Evolutionary conservation across 768 basidiomycete species (phyloP).

Genomic region (Panus rudis): DNA sequence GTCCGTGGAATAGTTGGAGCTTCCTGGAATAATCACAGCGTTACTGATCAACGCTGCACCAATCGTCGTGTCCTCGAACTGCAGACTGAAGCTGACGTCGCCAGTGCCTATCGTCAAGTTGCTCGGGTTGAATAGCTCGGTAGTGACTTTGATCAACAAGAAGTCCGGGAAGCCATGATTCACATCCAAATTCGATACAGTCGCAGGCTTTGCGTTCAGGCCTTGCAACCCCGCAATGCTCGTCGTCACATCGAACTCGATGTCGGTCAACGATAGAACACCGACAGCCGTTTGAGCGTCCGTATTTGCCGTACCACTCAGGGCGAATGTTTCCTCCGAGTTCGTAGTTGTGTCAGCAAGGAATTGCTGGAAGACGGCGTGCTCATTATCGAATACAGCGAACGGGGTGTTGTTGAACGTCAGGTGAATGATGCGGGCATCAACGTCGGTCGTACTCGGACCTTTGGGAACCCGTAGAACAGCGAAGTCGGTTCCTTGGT

Average conservation of each 20-base stretch:
- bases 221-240: conserved; percentile 60
- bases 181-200: conserved; percentile 54
- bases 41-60: conserved; percentile 48
- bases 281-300: conserved; percentile 63
- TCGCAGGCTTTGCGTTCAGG: conserved; percentile 48
- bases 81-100: conserved; percentile 54
- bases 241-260: conserved; percentile 53
- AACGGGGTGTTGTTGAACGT: conserved; percentile 56
- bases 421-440: conserved; percentile 52
- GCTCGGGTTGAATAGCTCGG: conserved; percentile 58
- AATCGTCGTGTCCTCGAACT: conserved; percentile 36
- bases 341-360: conserved; percentile 53
- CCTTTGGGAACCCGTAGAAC: conserved; percentile 52
- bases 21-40: conserved; percentile 54
- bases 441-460: conserved; percentile 54
- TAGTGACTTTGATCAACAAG: conserved; percentile 60
- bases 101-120: conserved; percentile 39
- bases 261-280: conserved; percentile 46
- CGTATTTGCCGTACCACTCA: conserved; percentile 46
- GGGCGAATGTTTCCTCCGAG: conserved; percentile 34
- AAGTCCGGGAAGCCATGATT: conserved; percentile 59
- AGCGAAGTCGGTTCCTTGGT: conserved; percentile 49
- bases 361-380: conserved; percentile 52
- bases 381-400: conserved; percentile 40
- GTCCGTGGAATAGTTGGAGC: conserved; percentile 49